These are phyloP conservation scores for Boletus insuetus DNA, from an alignment of 768 basidiomycete genomes.

Conservation along the genomic window DNA sequence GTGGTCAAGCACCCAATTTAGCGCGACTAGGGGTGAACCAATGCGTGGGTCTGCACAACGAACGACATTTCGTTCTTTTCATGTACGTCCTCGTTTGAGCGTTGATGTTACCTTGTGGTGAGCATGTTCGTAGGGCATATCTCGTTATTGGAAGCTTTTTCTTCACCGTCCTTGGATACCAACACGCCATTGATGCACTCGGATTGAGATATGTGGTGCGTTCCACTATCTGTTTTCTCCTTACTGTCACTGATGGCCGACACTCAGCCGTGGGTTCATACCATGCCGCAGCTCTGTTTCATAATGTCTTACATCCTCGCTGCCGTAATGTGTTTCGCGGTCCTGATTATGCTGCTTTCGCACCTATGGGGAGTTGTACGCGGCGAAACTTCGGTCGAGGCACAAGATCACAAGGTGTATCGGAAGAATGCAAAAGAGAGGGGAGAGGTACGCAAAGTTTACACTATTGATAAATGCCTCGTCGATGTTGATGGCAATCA, in stretches of 20 bases:
- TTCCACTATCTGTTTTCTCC: background rate
- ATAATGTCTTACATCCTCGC: slow-evolving; percentile 76
- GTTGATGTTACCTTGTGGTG: background rate
- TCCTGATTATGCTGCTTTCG: slow-evolving; percentile 68
- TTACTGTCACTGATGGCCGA: background rate
- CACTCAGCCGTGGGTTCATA: slow-evolving; percentile 50
- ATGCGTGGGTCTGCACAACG: slow-evolving; percentile 95
- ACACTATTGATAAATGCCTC: background rate
- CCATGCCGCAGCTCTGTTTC: slow-evolving; percentile 66
- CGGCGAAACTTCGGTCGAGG: slow-evolving; percentile 89
- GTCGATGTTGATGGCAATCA: background rate
- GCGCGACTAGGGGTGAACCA: slow-evolving; percentile 80
- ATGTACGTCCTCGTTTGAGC: slow-evolving; percentile 51
- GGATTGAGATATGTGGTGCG: slow-evolving; percentile 49
- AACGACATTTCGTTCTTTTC: slow-evolving; percentile 94
- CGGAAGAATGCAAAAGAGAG: slow-evolving; percentile 61
- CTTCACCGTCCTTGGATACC: slow-evolving; percentile 63
- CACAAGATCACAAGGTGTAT: slow-evolving; percentile 83
- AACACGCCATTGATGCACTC: slow-evolving; percentile 53
- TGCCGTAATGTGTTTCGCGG: slow-evolving; percentile 70
- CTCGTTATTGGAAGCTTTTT: slow-evolving; percentile 69
- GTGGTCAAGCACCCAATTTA: slow-evolving; percentile 3
- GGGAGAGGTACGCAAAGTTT: slow-evolving; percentile 53
- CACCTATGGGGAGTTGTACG: slow-evolving; percentile 67
- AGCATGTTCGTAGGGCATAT: slow-evolving; percentile 56